A percentile compares a stretch with the other conserved stretches of the same genome.
Evolutionary conservation across 306 rosid genomes (phyloP).

Genomic region (Purshia tridentata): DNA sequence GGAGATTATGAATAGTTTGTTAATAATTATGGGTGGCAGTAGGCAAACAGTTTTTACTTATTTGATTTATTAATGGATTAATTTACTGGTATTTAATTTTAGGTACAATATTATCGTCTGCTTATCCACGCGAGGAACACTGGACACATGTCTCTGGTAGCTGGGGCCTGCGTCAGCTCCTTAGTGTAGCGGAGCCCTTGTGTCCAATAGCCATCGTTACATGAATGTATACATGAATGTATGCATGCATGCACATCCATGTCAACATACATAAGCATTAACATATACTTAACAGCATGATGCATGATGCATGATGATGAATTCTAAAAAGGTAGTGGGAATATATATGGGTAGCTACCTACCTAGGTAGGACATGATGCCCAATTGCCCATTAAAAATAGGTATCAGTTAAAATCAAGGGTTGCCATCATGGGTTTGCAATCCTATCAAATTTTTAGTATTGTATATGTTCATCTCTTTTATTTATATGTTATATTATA

Average conservation of each 20-base stretch:
- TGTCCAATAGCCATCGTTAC: constrained; percentile 17
- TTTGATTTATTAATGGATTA: no score
- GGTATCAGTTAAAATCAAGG: not conserved
- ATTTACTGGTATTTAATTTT: not conserved
- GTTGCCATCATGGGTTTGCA: constrained; percentile 9
- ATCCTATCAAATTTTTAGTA: no score
- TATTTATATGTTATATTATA: no score
- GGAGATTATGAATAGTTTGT: no score
- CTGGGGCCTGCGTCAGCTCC: not conserved
- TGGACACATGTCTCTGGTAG: constrained; percentile 12
- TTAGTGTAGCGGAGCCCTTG: constrained; percentile 5
- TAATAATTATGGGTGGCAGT: no score
- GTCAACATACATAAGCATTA: not conserved
- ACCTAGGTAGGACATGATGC: no score
- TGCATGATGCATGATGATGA: not conserved
- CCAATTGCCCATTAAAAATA: no score
- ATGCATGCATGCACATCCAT: constrained; percentile 2
- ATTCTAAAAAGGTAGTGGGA: not conserved
- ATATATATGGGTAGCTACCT: not conserved
- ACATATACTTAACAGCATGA: not conserved
- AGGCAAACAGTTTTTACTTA: not conserved
- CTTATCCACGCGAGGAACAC: constrained; percentile 10
- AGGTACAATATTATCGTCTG: not conserved
- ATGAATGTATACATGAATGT: not conserved
- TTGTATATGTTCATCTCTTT: no score